These are phyloP conservation scores for Phytophthora fragariaefolia DNA, from an alignment of 352 stramenopile species.

Conservation along the genomic window DNA sequence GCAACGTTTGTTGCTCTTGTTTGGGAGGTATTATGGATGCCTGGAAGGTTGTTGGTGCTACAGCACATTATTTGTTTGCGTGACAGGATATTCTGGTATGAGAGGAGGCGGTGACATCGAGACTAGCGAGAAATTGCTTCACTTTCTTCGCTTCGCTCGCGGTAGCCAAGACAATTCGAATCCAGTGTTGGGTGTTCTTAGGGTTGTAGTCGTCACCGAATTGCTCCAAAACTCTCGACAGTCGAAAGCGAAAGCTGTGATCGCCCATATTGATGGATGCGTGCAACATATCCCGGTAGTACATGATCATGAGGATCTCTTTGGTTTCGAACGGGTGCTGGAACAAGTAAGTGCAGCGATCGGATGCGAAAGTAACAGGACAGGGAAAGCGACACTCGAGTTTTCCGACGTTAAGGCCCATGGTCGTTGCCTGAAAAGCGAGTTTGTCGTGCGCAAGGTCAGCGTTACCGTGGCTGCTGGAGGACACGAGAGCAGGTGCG, in stretches of 20 bases:
- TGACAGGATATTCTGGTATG: constrained; percentile 18
- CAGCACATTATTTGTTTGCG: constrained; percentile 22
- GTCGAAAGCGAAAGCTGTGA: constrained; percentile 55
- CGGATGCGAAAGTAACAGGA: constrained; percentile 51
- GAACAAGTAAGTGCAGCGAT: constrained; percentile 73
- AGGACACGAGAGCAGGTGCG: constrained; percentile 6
- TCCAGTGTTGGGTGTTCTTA: constrained; percentile 61
- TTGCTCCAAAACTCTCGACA: constrained; percentile 52
- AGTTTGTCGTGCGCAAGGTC: constrained; percentile 5
- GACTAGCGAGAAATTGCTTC: constrained; percentile 43
- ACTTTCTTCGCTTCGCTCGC: constrained; percentile 50
- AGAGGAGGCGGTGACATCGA: constrained; percentile 12
- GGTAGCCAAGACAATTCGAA: constrained; percentile 62
- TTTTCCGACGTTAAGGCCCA: constrained; percentile 54
- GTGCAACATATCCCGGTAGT: constrained; percentile 73
- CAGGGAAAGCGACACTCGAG: constrained; percentile 73
- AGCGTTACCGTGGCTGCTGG: background rate
- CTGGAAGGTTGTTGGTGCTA: constrained; percentile 14
- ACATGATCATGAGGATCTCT: constrained; percentile 80
- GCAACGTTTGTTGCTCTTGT: constrained; percentile 39
- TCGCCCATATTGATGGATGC: constrained; percentile 47
- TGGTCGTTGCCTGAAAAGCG: constrained; percentile 57
- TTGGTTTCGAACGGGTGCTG: constrained; percentile 75
- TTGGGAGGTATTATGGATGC: constrained; percentile 23
- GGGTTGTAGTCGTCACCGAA: constrained; percentile 73